Evolutionary conservation across 495 filamentous ascomycete species (phyloP).

Genomic region (Lindgomyces ingoldianus): DNA sequence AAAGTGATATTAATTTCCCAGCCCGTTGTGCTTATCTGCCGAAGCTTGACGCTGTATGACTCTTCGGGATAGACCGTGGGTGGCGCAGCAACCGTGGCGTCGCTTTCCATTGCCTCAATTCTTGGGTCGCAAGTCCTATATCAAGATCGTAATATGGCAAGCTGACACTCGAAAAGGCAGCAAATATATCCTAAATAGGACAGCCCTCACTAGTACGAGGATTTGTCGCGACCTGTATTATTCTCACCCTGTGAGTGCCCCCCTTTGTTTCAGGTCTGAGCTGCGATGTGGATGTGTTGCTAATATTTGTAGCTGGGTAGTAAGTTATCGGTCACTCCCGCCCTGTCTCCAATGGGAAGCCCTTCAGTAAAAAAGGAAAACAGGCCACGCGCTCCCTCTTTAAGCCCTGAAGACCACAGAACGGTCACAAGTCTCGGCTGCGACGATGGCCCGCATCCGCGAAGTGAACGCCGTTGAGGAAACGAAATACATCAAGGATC

Average conservation of each 20-base stretch:
- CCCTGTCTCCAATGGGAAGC: conserved; percentile 16
- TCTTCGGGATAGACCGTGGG: conserved; percentile 24
- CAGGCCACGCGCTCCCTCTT: conserved; percentile 17
- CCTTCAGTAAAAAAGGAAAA: conserved; percentile 12
- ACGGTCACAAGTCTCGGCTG: conserved; percentile 10
- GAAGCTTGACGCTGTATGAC: conserved; percentile 19
- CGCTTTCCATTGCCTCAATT: conserved; percentile 12
- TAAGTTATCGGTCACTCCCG: conserved; percentile 9
- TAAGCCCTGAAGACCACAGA: conserved; percentile 17
- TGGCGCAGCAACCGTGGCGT: conserved; percentile 20
- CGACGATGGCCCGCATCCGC: conserved; percentile 11
- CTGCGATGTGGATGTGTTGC: not conserved
- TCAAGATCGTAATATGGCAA: too few relatives aligned
- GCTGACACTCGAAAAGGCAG: not conserved
- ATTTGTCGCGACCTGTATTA: conserved; percentile 11
- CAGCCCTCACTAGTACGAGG: conserved; percentile 13
- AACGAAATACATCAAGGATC: not conserved
- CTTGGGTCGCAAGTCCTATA: conserved; percentile 7
- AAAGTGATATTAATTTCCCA: conserved; percentile 19
- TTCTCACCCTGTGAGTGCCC: conserved; percentile 7
- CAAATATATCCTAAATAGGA: conserved; percentile 15
- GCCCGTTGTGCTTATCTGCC: conserved; percentile 14
- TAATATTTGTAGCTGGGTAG: conserved; percentile 11
- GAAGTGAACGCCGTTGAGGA: not conserved
- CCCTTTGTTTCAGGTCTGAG: not conserved